These are phyloP conservation scores for Coemansia sp. DNA, from an alignment of 192 early-diverging fungal species.

Conservation along the genomic window DNA sequence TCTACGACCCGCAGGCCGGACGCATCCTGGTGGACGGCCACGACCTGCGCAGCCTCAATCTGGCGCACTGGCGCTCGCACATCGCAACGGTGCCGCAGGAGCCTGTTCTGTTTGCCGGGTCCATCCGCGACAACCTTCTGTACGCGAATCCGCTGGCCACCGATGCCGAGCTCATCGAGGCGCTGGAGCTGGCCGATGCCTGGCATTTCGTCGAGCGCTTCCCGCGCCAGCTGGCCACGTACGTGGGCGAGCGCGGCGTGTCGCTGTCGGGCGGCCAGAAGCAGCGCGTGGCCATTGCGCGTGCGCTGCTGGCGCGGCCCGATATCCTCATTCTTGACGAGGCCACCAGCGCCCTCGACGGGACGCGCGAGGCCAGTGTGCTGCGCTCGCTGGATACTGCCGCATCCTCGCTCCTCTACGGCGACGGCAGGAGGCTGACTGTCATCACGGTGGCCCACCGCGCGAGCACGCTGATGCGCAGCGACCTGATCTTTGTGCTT, in stretches of 20 bases:
- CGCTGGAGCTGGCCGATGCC: slow-evolving; percentile 41
- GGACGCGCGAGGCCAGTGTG: slow-evolving; percentile 65
- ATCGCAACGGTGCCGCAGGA: slow-evolving; percentile 74
- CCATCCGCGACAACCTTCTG: slow-evolving; percentile 71
- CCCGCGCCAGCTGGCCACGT: slow-evolving; percentile 81
- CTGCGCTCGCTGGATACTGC: slow-evolving; percentile 62
- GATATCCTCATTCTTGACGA: slow-evolving; percentile 76
- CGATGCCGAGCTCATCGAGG: slow-evolving; percentile 67
- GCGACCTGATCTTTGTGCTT: slow-evolving; percentile 68
- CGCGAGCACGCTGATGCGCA: slow-evolving; percentile 75
- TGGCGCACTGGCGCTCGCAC: slow-evolving; percentile 62
- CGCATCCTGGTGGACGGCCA: slow-evolving; percentile 61
- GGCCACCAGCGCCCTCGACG: slow-evolving; percentile 77
- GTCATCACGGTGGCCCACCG: slow-evolving; percentile 79
- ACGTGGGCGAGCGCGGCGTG: slow-evolving; percentile 82
- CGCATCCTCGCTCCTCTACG: not conserved
- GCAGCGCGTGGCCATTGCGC: slow-evolving; percentile 72
- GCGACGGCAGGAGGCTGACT: slow-evolving; percentile 53
- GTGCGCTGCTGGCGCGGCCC: slow-evolving; percentile 78
- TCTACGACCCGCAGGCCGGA: slow-evolving; percentile 68
- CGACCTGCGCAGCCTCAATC: slow-evolving; percentile 58
- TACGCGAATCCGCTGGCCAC: slow-evolving; percentile 67
- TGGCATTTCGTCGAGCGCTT: slow-evolving; percentile 72
- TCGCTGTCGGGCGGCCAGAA: slow-evolving; percentile 66
- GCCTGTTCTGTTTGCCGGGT: slow-evolving; percentile 68